These are phyloP conservation scores for Leccinum rimulosum DNA, from an alignment of 768 basidiomycete species.

Conservation along the genomic window DNA sequence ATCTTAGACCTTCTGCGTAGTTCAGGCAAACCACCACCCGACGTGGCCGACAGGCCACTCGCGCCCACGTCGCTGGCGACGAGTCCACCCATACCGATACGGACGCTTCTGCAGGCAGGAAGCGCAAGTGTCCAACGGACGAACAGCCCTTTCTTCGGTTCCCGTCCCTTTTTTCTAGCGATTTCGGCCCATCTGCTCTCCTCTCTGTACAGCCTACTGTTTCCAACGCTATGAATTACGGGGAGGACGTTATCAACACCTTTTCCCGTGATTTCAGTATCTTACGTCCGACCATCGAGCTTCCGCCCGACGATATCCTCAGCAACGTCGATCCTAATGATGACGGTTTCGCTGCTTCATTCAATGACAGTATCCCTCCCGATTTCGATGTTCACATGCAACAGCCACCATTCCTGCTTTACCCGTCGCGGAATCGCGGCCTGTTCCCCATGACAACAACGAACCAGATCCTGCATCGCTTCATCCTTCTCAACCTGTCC, in stretches of 20 bases:
- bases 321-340: constrained; percentile 27
- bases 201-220: no score
- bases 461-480: constrained; percentile 24
- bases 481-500: constrained; percentile 34
- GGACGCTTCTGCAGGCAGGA: constrained; percentile 27
- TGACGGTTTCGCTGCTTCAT: constrained; percentile 5
- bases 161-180: constrained; percentile 55
- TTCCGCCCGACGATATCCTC: constrained; percentile 79
- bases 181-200: no score
- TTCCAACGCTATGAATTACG: no score
- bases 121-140: constrained; percentile 25
- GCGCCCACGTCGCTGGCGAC: constrained; percentile 35
- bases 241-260: no score
- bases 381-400: constrained; percentile 30
- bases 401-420: constrained; percentile 18
- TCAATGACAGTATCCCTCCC: neutral
- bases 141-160: constrained; percentile 54
- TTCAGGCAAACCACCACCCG: constrained; percentile 49
- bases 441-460: constrained; percentile 1
- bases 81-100: constrained; percentile 14
- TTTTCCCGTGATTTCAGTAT: no score
- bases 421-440: constrained; percentile 11
- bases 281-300: constrained; percentile 58
- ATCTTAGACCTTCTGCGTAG: constrained; percentile 64
- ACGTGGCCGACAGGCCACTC: constrained; percentile 39